Base-by-base conservation (phyloP, 352 stramenopile genomes). In the Globisporangium takayamanum region DNA sequence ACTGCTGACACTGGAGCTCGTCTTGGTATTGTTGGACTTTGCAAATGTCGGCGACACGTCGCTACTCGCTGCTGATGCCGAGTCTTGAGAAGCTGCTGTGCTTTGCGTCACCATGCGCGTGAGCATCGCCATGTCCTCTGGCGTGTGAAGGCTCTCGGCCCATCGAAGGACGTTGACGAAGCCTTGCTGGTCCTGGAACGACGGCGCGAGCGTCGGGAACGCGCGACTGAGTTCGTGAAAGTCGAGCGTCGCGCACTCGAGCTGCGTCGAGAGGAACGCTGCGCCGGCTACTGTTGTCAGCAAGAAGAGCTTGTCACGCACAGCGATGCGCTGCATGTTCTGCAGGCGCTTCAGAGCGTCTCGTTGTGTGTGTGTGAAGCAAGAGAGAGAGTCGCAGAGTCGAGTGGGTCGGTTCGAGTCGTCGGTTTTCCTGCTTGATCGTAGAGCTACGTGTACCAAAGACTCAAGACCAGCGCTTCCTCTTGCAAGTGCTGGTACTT, bases 161-260 rank as follows among this genome's bases (percentile, higher is more conserved):
- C 77, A 89, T 15, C 68, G 75, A 16, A 86, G 42, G 7, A 80
- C 74, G 36, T 64, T 69, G 52, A 74, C 63, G 49, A 87, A 89
- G 22, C 79, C 74, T 8, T 51, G 62, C 20, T 73, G 75, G 5
- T 62, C 57, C 39, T 71, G 67, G 46, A 86, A 77, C 44, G 59
- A 33, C 20, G 59, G 53, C n/a, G 28, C 30, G 28, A 42, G 12
- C 2, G 62, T 60, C 8, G 74, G 51, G 65, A 62, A 62, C 48
- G 26, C 55, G 20, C 15, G 53, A 28, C 25, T 57, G 7, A 85
- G 61, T 44, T 76, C 49, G 16, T 70, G 56, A 49, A 84, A 85
- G 39, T 70, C 53, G 15, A 86, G 56, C 49, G 71, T 59, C 18
- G 65, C 58, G 10, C 63, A 36, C 41, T 72, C 41, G 26, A 80